Evolutionary conservation across 2,329 filamentous ascomycete genomes (phyloP).

Genomic region (Xylariomycetidae sp.): DNA sequence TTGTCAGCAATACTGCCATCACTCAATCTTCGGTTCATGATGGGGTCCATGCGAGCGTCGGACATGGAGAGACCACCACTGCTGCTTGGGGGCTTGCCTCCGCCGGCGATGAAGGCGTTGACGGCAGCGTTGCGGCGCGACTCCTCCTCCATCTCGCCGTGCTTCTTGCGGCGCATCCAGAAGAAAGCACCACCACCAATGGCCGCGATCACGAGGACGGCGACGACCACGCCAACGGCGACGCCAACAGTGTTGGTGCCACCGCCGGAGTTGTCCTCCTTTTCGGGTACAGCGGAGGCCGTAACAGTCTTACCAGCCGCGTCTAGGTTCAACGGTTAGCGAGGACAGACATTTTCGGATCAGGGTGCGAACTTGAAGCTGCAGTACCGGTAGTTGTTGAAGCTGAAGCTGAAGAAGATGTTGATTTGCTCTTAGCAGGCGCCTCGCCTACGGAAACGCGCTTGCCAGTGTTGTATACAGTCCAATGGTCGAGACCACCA

Average conservation of each 20-base stretch:
- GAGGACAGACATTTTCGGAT: too few species aligned
- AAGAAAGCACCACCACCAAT: conserved; percentile 66
- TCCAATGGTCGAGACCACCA: conserved; percentile 39
- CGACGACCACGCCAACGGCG: conserved; percentile 81
- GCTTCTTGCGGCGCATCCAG: conserved; percentile 67
- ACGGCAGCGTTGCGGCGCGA: conserved; percentile 76
- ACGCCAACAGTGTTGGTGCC: conserved; percentile 73
- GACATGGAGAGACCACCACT: conserved; percentile 64
- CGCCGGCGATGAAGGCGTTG: conserved; percentile 65
- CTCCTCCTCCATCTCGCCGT: conserved; percentile 75
- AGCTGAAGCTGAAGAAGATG: conserved; percentile 20
- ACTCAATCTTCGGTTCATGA: conserved; percentile 80
- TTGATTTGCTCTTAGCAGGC: conserved; percentile 26
- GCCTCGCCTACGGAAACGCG: conserved; percentile 33
- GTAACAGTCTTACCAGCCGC: conserved; percentile 8
- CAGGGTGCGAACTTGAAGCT: conserved; percentile 1
- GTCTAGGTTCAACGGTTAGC: too few species aligned
- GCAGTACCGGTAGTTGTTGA: conserved; percentile 16
- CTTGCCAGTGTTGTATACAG: conserved; percentile 46
- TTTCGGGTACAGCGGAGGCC: conserved; percentile 16
- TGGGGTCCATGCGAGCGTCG: conserved; percentile 81
- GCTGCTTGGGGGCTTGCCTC: conserved; percentile 56
- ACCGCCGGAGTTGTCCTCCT: conserved; percentile 12
- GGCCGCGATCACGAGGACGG: conserved; percentile 63
- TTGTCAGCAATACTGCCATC: conserved; percentile 96